Percentiles rank a stretch among this genome's conserved stretches.
Evolutionary conservation across 768 basidiomycete species (phyloP).

Genomic region (Mycena capillaripes): DNA sequence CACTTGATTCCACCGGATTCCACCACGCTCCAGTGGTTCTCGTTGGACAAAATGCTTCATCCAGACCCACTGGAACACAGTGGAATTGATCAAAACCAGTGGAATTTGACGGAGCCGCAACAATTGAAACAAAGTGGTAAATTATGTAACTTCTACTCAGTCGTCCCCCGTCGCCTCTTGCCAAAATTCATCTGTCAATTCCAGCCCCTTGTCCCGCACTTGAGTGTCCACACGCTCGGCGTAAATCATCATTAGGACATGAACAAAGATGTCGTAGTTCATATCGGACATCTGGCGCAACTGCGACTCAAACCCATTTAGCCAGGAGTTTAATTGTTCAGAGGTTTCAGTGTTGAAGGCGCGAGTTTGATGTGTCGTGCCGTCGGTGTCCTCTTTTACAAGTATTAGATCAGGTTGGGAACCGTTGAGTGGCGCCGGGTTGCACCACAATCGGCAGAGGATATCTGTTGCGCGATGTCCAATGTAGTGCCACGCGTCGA

Average conservation of each 20-base stretch:
- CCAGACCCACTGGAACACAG: no score
- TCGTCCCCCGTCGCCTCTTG: no score
- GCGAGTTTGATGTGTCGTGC: constrained; percentile 19
- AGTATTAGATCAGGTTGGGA: constrained; percentile 36
- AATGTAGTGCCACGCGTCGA: constrained; percentile 34
- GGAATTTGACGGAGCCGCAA: no score
- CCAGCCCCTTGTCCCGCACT: background rate
- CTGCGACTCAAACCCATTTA: constrained; percentile 2
- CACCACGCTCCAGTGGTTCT: no score
- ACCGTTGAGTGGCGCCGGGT: constrained; percentile 35
- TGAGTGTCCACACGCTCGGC: background rate
- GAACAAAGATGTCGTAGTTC: constrained; percentile 6
- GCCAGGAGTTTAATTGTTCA: constrained; percentile 11
- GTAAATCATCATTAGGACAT: constrained; percentile 6
- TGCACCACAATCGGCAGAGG: constrained; percentile 16
- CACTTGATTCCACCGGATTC: no score
- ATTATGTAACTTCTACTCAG: no score
- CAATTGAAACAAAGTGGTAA: no score
- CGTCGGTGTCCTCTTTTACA: constrained; percentile 6
- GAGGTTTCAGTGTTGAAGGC: constrained; percentile 38
- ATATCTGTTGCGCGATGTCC: constrained; percentile 23
- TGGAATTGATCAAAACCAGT: no score
- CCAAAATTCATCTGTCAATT: no score
- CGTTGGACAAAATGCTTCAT: no score
- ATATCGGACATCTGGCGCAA: constrained; percentile 2